Evolutionary conservation across 2,329 filamentous ascomycete species (phyloP), one percentile per base, ranked within the genome.

Genomic region (Diplodia corticola): DNA sequence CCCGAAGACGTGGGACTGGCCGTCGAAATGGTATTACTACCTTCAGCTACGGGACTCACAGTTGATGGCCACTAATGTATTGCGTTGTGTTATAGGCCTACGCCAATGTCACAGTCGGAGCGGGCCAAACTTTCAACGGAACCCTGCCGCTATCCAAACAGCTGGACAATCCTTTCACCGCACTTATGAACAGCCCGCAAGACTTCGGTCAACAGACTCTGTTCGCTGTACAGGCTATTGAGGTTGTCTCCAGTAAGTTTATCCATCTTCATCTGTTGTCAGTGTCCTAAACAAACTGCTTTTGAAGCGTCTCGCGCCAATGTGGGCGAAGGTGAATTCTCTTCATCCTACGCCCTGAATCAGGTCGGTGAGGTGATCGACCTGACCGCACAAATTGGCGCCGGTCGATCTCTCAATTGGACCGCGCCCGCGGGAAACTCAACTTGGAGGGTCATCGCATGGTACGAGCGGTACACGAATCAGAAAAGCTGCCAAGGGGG

Each of bases 391-490:
- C 40, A 65, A 1, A 67, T 71, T 13, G 64, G 49, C n/a, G 48
- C 63, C 10, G 67, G 64, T 10, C n/a, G 50, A 10, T 50, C 44
- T 3, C 30, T 72, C 53, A 28, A 20, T 4, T 72, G 71, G 71
- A 68, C 63, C 4, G 64, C 70, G 1, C 70, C 69, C 7, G 60
- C 67, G 15, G 49, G 44, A 9, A 67, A 48, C 30, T 64, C 67
- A 6, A 66, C 67, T 1, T 72, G 69, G 68, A 69, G 67, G 30
- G 60, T 72, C 3, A 69, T 71, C 44, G 64, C 44, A 15, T 70
- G 70, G 54, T 72, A 68, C 64, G 71, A 72, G 37, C 44, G 63
- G 7, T 70, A 69, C 24, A 70, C 69, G 1, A 72, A 72, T 26
- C 69, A 71, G 35, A 67, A 67, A 51, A 68, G 66, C 13, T 68